A percentile compares a stretch with the other conserved stretches of the same genome.
Evolutionary conservation across 306 rosid species (phyloP).

Genomic region (Quercus wislizeni): DNA sequence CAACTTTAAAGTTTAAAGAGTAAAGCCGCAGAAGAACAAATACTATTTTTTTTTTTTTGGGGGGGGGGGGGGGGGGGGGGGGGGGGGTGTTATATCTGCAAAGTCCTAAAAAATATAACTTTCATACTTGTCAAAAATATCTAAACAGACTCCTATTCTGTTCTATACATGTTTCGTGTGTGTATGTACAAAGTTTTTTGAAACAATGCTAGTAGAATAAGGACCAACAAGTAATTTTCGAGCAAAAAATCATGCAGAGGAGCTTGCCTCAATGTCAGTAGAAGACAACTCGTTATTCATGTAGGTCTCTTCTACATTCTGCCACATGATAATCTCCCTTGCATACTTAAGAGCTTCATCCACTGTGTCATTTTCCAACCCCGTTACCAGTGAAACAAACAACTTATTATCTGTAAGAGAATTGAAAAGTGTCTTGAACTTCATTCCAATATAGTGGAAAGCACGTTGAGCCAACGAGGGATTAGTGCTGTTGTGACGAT

Average conservation of each 20-base stretch:
- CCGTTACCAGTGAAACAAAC: constrained; percentile 59
- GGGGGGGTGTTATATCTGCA: neutral
- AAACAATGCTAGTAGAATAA: neutral
- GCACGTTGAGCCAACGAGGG: constrained; percentile 58
- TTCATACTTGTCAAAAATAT: neutral
- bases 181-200: constrained; percentile 16
- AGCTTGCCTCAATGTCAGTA: constrained; percentile 46
- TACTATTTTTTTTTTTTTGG: neutral
- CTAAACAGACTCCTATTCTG: neutral
- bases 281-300: constrained; percentile 36
- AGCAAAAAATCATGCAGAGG: neutral
- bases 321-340: constrained; percentile 55
- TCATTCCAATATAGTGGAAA: constrained; percentile 63
- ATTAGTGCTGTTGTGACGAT: constrained; percentile 28
- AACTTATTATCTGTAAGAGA: constrained; percentile 51
- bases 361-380: constrained; percentile 53
- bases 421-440: constrained; percentile 58
- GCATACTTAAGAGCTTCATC: constrained; percentile 70
- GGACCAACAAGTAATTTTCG: neutral
- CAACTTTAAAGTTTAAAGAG: neutral
- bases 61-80: too few relatives aligned
- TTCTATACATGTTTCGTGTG: neutral
- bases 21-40: neutral
- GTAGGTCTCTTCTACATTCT: constrained; percentile 34
- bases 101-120: neutral